These are phyloP conservation scores for Luffa aegyptiaca DNA, from an alignment of 306 rosid species.

Conservation along the genomic window DNA sequence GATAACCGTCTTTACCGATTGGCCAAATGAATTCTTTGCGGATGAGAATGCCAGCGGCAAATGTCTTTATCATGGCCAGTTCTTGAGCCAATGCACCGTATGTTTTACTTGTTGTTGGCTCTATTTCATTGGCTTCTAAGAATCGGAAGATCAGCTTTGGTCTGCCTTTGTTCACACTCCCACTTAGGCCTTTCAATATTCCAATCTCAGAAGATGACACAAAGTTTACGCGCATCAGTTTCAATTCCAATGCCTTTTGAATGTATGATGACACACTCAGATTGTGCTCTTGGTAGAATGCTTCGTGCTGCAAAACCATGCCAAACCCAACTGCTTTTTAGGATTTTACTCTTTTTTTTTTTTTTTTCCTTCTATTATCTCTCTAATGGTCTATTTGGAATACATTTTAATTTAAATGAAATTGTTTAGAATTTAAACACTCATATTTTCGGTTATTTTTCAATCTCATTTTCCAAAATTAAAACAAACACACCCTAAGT, in stretches of 20 bases:
- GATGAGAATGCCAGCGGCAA: slow-evolving; percentile 73
- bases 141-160: slow-evolving; percentile 58
- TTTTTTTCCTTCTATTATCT: no score
- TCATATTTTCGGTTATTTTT: no score
- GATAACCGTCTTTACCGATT: slow-evolving; percentile 28
- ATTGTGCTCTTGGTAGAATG: slow-evolving; percentile 39
- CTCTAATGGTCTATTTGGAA: no score
- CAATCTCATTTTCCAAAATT: no score
- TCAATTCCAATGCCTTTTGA: slow-evolving; percentile 17
- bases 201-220: slow-evolving; percentile 67
- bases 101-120: slow-evolving; percentile 43
- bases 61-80: slow-evolving; percentile 39
- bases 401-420: no score
- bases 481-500: no score
- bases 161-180: slow-evolving; percentile 26
- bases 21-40: slow-evolving; percentile 73
- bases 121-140: slow-evolving; percentile 28
- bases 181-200: slow-evolving; percentile 48
- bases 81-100: slow-evolving; percentile 42
- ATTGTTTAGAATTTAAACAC: no score
- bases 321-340: no score
- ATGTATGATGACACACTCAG: slow-evolving; percentile 19
- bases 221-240: slow-evolving; percentile 14
- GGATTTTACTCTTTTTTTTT: no score
- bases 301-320: slow-evolving; percentile 37